These are phyloP conservation scores for Hyaloscypha hepaticicola DNA, from an alignment of 495 filamentous ascomycete species.

Conservation along the genomic window DNA sequence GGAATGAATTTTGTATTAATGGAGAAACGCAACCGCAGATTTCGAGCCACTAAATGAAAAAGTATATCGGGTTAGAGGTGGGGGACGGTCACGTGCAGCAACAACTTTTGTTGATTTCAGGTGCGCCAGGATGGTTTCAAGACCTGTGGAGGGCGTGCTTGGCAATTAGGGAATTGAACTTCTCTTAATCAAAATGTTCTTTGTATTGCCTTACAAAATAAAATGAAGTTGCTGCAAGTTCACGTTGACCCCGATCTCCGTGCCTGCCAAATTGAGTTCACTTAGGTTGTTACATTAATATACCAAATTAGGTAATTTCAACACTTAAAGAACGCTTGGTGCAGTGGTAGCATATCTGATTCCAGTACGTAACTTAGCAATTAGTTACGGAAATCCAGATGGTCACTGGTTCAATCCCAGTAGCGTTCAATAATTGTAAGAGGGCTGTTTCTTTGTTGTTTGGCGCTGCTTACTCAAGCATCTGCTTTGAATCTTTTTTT, in stretches of 20 bases:
- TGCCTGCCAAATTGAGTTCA: neutral
- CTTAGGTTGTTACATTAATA: neutral
- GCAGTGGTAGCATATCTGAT: conserved; percentile 27
- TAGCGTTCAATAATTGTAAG: neutral
- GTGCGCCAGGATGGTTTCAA: too few species aligned
- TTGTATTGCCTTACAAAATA: too few species aligned
- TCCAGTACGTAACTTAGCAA: conserved; percentile 10
- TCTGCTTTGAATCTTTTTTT: neutral
- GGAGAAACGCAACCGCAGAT: too few species aligned
- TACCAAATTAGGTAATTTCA: neutral
- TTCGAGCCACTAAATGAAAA: too few species aligned
- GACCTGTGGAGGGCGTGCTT: too few species aligned
- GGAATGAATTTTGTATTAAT: too few species aligned
- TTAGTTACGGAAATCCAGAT: conserved; percentile 9
- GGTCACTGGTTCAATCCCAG: conserved; percentile 15
- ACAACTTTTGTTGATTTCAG: too few species aligned
- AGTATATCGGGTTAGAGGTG: too few species aligned
- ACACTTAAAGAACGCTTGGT: conserved; percentile 13
- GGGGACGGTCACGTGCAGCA: too few species aligned
- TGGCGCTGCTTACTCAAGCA: neutral
- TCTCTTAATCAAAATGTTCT: too few species aligned
- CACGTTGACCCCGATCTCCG: neutral
- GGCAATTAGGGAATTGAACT: too few species aligned
- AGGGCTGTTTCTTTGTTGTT: neutral
- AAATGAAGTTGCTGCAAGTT: too few species aligned